Evolutionary conservation across 2,329 filamentous ascomycete species (phyloP), one percentile per base, ranked within the genome.

Genomic region (Elsinoe australis): DNA sequence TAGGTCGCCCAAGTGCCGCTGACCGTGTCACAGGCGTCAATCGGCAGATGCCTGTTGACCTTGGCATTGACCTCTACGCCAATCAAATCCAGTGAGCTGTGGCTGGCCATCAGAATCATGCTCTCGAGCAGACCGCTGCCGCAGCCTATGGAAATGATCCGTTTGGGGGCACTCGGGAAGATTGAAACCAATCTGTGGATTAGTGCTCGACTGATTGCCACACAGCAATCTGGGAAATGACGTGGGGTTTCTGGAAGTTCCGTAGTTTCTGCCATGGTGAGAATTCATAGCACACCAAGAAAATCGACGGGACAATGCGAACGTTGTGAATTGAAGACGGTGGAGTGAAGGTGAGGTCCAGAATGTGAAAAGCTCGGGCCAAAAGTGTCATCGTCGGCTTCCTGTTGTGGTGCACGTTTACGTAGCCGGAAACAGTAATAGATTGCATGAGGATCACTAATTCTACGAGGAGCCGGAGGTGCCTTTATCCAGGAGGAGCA

Each of bases 51-150:
- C 15, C 60, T 62, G 52, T 74, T 74, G 6, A 68, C 58, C 17
- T 62, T 65, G 0, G 66, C 64, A 17, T 61, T 55, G 5, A 76
- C 73, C 52, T 78, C 74, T 0, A 76, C 67, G 1, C 72, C 73
- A 3, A 65, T 55, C 2, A 76, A 50, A 14, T 63, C 54, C 8
- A 66, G 39, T 2, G 53, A 35, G 2, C 54, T 49, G 22, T 61
- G 35, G 17, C 45, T 50, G 9, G 58, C 41, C 14, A 62, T 49
- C 19, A 75, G 59, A 3, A 71, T 57, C 4, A 71, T 54, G 2
- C 63, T 63, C 60, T 76, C 74, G 12, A 78, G 63, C 5, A 76
- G 63, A 18, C 74, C 74, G 34, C 62, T 70, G 36, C 74, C 74
- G 53, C 69, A 69, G 49, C 74, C 74, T 41, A 77, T 66, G 2